phyloP scores from a whole-genome alignment of 805 yeast species.

The Candida taoyuanica region DNA sequence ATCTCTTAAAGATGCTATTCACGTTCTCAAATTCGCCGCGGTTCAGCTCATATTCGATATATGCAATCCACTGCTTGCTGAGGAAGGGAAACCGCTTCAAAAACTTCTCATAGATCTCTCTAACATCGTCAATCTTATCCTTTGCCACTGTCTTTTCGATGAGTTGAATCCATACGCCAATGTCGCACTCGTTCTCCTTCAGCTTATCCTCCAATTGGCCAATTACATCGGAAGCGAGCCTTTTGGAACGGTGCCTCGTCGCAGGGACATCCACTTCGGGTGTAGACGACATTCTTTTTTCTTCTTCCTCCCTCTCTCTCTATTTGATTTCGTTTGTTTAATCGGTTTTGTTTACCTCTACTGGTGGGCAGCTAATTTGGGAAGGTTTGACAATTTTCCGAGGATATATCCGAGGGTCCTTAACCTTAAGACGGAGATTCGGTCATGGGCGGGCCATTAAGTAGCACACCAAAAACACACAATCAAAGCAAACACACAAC shows the following conservation, averaged over 20 bases:
- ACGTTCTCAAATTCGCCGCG: slow-evolving; percentile 63
- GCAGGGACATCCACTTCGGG: background rate
- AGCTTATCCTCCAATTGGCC: slow-evolving; percentile 56
- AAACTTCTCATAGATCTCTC: slow-evolving; percentile 54
- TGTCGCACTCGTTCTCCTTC: slow-evolving; percentile 47
- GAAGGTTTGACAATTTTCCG: no score
- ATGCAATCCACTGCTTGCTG: slow-evolving; percentile 70
- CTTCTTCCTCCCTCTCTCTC: no score
- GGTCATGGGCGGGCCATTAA: no score
- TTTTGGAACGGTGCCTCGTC: slow-evolving; percentile 11
- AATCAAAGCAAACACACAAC: no score
- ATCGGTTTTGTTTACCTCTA: no score
- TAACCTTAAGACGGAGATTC: no score
- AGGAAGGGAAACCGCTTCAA: slow-evolving; percentile 62
- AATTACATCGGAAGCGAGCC: slow-evolving; percentile 41
- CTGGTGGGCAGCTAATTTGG: no score
- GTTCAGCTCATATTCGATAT: slow-evolving; percentile 58
- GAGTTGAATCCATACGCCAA: slow-evolving; percentile 52
- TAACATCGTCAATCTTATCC: slow-evolving; percentile 56
- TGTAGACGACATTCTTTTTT: no score
- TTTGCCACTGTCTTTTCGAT: slow-evolving; percentile 44
- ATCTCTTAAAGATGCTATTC: slow-evolving; percentile 59
- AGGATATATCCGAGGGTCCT: no score
- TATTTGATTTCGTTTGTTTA: no score
- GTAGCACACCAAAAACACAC: no score